These are phyloP conservation scores for Colletotrichum melonis DNA, from an alignment of 2,329 filamentous ascomycete genomes.

Conservation along the genomic window DNA sequence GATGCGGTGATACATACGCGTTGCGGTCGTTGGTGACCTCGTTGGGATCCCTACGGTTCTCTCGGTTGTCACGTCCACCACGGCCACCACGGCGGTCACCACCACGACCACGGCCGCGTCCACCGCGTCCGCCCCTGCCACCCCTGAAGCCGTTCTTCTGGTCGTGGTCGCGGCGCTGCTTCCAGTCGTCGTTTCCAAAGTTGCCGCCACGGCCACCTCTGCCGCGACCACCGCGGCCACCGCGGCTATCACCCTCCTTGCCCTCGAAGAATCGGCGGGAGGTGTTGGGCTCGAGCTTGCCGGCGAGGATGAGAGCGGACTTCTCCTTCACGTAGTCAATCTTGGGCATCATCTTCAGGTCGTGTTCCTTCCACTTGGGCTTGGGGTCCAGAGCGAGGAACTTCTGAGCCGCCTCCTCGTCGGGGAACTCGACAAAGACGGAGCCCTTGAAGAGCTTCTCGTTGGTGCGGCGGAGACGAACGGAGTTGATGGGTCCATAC, in stretches of 20 bases:
- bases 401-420: constrained; percentile 80
- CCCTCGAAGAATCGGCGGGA: constrained; percentile 62
- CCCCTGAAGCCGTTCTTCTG: constrained; percentile 67
- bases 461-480: constrained; percentile 85
- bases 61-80: constrained; percentile 50
- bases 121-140: constrained; percentile 56
- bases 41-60: constrained; percentile 46
- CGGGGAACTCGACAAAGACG: constrained; percentile 92
- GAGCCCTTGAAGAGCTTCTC: constrained; percentile 91
- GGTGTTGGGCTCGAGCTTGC: constrained; percentile 72
- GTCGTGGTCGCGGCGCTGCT: constrained; percentile 71
- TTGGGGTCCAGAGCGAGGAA: constrained; percentile 85
- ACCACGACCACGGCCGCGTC: constrained; percentile 51
- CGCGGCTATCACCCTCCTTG: constrained; percentile 44
- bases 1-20: constrained; percentile 42
- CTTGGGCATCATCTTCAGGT: constrained; percentile 89
- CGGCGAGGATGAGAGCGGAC: constrained; percentile 75
- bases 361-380: constrained; percentile 85
- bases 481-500: constrained; percentile 81
- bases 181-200: constrained; percentile 67
- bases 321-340: constrained; percentile 86
- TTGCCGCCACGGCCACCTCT: constrained; percentile 51
- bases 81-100: constrained; percentile 52
- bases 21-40: constrained; percentile 45
- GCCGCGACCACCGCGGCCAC: constrained; percentile 47